Evolutionary conservation across 768 basidiomycete species (phyloP), one percentile per base, ranked within the genome.

Genomic region (Collybia sp.): DNA sequence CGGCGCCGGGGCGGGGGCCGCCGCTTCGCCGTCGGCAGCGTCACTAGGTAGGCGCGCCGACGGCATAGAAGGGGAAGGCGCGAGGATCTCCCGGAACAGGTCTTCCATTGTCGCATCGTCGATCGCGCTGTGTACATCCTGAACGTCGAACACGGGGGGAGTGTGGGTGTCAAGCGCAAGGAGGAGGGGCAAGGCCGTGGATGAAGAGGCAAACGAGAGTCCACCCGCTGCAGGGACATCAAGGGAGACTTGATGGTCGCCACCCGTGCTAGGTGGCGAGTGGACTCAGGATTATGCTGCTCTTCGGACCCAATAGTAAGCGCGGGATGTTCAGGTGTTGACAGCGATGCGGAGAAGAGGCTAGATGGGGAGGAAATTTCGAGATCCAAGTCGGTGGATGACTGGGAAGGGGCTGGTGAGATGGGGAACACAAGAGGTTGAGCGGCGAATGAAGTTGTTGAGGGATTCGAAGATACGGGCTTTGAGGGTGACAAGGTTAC

Each of bases 211-310:
- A 53, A 71, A 69, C 63, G 67, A 61, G 71, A 72, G 69, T 70
- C 83, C 86, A 88, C 89, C 90, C 89, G 90, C 90, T 93, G 90
- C 90, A 83, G 87, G 90, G 90, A 74, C 83, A 80, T 75, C 75
- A 76, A 68, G 58, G 67, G 67, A 69, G 67, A 68, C 62, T 69
- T 75, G 73, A 76, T 77, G 81, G 77, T 83, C 90, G 79, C 90
- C 90, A 93, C 85, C 90, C 90, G 90, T 93, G 90, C 90, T 85
- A 87, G 85, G 84, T 93, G 90, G 90, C 90, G 82, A 93, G 90
- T 87, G 83, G 86, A 68, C 62, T 83, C 74, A 62, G 64, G 62
- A 50, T 67, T 64, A 56, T 41, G 57, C 53, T 53, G 57, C 45
- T 46, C 53, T 36, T 42, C 57, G 51, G 53, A 61, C 63, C 55